Conservation (phyloP, 768 basidiomycete species). For the Holtermanniella nyarrowii region DNA sequence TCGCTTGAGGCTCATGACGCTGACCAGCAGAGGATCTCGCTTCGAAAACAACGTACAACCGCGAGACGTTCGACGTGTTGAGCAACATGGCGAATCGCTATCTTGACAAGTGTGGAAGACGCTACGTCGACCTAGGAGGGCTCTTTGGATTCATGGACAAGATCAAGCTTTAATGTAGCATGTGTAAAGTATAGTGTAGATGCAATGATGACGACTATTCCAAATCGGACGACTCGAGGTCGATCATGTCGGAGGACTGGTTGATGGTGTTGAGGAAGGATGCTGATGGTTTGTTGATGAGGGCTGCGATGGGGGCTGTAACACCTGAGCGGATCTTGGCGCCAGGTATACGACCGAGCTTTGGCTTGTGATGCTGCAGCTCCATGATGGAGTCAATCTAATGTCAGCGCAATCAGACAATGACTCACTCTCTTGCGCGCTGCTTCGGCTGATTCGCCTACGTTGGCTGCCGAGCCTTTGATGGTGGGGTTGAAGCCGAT, state of each 20-base stretch:
- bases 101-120: constrained; percentile 73
- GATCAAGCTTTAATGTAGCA: constrained; percentile 20
- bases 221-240: background rate
- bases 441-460: constrained; percentile 11
- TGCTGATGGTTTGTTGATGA: background rate
- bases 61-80: constrained; percentile 49
- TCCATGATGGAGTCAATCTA: constrained; percentile 10
- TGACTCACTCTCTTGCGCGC: constrained; percentile 7
- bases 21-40: constrained; percentile 49
- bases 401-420: background rate
- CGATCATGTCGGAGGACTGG: background rate
- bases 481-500: constrained; percentile 37
- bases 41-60: constrained; percentile 49
- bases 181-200: background rate
- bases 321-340: background rate
- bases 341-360: constrained; percentile 1
- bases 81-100: constrained; percentile 59
- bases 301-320: background rate
- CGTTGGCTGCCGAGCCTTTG: constrained; percentile 5
- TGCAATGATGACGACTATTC: background rate
- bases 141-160: constrained; percentile 69
- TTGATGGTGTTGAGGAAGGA: background rate
- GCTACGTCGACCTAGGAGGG: constrained; percentile 71
- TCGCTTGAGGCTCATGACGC: background rate
- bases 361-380: constrained; percentile 1